Percentiles rank a stretch among this genome's conserved stretches.
Evolutionary conservation across 495 filamentous ascomycete genomes (phyloP).

Genomic region (Cetradonia linearis): DNA sequence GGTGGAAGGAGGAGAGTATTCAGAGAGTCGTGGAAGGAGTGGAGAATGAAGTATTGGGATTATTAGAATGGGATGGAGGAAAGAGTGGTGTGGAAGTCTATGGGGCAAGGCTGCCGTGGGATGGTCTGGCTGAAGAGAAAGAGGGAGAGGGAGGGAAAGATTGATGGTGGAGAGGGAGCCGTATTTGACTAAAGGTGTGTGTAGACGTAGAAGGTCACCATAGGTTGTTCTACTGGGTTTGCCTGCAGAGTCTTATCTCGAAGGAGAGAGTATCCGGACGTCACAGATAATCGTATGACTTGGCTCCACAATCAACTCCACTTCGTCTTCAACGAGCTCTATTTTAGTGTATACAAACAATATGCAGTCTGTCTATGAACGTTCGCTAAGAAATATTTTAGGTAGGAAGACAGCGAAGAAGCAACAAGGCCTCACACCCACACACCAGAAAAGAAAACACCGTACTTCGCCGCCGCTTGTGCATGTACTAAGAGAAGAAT

Average conservation of each 20-base stretch:
- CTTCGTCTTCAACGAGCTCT: no score
- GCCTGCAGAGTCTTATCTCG: no score
- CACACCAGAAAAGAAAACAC: neutral
- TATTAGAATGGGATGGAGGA: constrained; percentile 36
- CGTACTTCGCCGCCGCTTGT: constrained; percentile 11
- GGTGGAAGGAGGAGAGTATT: constrained; percentile 32
- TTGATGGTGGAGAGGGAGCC: neutral
- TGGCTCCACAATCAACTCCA: no score
- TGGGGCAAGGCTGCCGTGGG: constrained; percentile 35
- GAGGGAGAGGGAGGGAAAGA: neutral
- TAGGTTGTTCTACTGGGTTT: no score
- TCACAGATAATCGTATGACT: no score
- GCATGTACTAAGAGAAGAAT: neutral
- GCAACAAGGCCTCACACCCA: neutral
- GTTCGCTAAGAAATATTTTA: neutral
- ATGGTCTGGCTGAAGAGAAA: neutral
- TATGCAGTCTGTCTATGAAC: neutral
- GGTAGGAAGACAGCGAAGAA: neutral
- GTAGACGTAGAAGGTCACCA: no score
- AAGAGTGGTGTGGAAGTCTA: constrained; percentile 32
- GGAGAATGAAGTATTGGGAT: constrained; percentile 30
- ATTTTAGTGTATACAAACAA: no score
- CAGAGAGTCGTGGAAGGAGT: constrained; percentile 23
- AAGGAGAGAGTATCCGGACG: no score
- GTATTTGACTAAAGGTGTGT: neutral